These are phyloP conservation scores for Mycena vulgaris DNA, from an alignment of 768 basidiomycete genomes.

Conservation along the genomic window DNA sequence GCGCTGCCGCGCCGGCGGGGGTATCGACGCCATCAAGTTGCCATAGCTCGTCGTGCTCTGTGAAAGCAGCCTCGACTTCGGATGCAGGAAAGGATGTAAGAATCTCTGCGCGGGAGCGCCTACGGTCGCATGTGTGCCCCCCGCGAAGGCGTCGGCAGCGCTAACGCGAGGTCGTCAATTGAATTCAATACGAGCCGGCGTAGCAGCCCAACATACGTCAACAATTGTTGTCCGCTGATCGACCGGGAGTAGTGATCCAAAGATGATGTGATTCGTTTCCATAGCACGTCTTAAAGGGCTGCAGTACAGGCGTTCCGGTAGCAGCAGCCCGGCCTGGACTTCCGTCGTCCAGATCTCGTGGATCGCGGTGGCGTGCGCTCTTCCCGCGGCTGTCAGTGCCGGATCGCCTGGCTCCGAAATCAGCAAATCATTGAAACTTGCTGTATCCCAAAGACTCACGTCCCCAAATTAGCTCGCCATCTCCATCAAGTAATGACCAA, in stretches of 20 bases:
- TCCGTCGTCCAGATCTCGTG: background rate
- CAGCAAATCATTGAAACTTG: background rate
- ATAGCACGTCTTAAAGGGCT: background rate
- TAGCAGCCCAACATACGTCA: background rate
- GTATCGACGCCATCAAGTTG: background rate
- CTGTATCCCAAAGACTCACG: background rate
- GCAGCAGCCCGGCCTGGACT: background rate
- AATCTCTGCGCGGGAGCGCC: background rate
- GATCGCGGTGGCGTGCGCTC: background rate
- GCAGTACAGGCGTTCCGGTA: background rate
- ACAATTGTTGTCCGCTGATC: background rate
- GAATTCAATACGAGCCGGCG: background rate
- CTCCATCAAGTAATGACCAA: slow-evolving; percentile 12
- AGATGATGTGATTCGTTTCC: background rate
- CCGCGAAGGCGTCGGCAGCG: background rate
- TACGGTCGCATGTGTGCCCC: background rate
- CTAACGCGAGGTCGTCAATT: background rate
- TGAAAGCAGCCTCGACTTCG: background rate
- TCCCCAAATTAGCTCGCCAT: background rate
- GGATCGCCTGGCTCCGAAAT: background rate
- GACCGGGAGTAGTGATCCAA: background rate
- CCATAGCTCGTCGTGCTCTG: background rate
- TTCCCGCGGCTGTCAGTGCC: background rate
- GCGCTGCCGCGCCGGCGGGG: background rate
- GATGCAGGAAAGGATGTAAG: background rate